phyloP scores from a whole-genome alignment of 768 basidiomycete species.

The Termitomyces titanicus region DNA sequence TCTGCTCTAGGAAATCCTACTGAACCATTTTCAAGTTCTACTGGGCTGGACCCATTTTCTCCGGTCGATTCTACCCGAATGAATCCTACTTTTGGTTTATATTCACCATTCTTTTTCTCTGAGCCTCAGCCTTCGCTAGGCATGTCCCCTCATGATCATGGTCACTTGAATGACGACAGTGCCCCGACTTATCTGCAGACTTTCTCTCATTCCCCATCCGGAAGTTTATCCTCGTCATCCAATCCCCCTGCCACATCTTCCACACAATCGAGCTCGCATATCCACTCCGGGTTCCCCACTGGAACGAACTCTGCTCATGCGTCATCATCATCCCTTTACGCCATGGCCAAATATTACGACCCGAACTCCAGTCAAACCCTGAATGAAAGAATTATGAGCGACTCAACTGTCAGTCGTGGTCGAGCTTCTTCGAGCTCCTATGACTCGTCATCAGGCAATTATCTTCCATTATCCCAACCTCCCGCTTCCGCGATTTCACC shows the following conservation, averaged over 20 bases:
- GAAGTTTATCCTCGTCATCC: neutral
- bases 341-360: neutral
- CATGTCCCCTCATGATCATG: neutral
- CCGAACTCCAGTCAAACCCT: neutral
- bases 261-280: neutral
- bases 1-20: neutral
- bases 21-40: neutral
- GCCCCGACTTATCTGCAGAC: neutral
- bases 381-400: neutral
- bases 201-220: neutral
- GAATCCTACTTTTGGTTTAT: neutral
- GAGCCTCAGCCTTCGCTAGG: neutral
- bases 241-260: neutral
- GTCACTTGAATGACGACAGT: neutral
- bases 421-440: neutral
- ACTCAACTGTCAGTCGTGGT: neutral
- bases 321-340: neutral
- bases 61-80: neutral
- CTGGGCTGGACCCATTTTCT: neutral
- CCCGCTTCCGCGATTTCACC: neutral
- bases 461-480: neutral
- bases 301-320: neutral
- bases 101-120: neutral
- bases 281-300: neutral
- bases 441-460: neutral